Conservation (phyloP, 2,329 filamentous ascomycete genomes). For the Alternaria triticimaculans region DNA sequence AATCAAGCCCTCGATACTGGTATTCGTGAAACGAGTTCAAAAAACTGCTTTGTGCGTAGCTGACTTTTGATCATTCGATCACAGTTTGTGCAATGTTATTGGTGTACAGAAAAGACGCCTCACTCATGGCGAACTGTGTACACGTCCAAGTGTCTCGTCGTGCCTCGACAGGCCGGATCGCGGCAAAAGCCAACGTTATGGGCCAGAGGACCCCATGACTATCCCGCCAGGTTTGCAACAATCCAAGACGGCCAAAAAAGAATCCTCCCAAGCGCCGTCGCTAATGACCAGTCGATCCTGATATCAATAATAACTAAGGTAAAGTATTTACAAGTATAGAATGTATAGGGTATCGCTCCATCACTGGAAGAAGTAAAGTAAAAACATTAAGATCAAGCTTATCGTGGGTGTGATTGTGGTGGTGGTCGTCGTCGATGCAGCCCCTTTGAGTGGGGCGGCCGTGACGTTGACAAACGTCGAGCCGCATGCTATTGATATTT, state of each 20-base stretch:
- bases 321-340: slow-evolving; percentile 31
- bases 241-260: slow-evolving; percentile 4
- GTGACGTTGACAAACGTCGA: slow-evolving; percentile 60
- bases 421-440: slow-evolving; percentile 29
- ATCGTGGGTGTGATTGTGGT: slow-evolving; percentile 38
- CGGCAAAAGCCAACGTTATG: slow-evolving; percentile 8
- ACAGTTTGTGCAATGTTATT: slow-evolving; percentile 2
- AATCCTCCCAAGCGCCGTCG: slow-evolving; percentile 42
- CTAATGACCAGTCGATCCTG: slow-evolving; percentile 40
- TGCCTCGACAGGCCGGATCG: background rate
- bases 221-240: slow-evolving; percentile 12
- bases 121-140: background rate
- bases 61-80: slow-evolving; percentile 6
- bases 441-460: slow-evolving; percentile 51
- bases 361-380: slow-evolving; percentile 43
- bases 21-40: slow-evolving; percentile 10
- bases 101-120: background rate
- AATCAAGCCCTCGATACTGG: background rate
- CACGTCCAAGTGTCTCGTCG: background rate
- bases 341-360: slow-evolving; percentile 14
- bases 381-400: slow-evolving; percentile 44
- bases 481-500: slow-evolving; percentile 72
- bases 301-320: slow-evolving; percentile 20
- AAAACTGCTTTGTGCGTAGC: slow-evolving; percentile 1
- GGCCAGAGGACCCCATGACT: slow-evolving; percentile 8